Percentiles rank a stretch among this genome's conserved stretches.
Conservation (phyloP, 345 rosid species). For the Barbarea vulgaris region DNA sequence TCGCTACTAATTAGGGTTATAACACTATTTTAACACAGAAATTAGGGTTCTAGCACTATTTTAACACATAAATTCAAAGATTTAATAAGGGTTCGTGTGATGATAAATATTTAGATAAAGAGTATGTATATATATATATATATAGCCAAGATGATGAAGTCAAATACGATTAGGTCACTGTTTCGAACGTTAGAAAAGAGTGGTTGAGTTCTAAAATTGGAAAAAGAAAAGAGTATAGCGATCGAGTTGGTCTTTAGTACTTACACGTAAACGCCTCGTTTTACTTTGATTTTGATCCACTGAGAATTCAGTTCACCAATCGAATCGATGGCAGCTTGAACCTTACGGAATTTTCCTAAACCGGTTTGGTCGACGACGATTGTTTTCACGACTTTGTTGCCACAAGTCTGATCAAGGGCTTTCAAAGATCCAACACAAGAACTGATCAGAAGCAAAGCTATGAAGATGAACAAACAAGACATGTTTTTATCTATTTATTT, state of each 20-base stretch:
- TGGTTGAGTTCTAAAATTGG: neutral
- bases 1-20: neutral
- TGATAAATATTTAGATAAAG: neutral
- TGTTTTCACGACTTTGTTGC: slow-evolving; percentile 36
- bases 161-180: slow-evolving; percentile 5
- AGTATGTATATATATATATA: neutral
- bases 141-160: slow-evolving; percentile 2
- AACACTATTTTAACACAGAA: neutral
- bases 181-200: slow-evolving; percentile 15
- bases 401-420: slow-evolving; percentile 33
- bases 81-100: neutral
- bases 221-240: neutral
- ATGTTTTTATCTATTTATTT: slow-evolving; percentile 8
- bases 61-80: slow-evolving; percentile 3
- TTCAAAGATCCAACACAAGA: slow-evolving; percentile 22
- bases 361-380: slow-evolving; percentile 38
- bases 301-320: slow-evolving; percentile 12
- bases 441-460: slow-evolving; percentile 29
- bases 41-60: neutral
- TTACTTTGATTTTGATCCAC: slow-evolving; percentile 44
- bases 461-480: slow-evolving; percentile 31
- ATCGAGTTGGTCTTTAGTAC: slow-evolving; percentile 18
- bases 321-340: slow-evolving; percentile 37
- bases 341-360: slow-evolving; percentile 12
- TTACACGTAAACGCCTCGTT: slow-evolving; percentile 41